A percentile compares a stretch with the other conserved stretches of the same genome.
phyloP scores from a whole-genome alignment of 108 stramenopile species.

The Fragilariopsis cylindrus region DNA sequence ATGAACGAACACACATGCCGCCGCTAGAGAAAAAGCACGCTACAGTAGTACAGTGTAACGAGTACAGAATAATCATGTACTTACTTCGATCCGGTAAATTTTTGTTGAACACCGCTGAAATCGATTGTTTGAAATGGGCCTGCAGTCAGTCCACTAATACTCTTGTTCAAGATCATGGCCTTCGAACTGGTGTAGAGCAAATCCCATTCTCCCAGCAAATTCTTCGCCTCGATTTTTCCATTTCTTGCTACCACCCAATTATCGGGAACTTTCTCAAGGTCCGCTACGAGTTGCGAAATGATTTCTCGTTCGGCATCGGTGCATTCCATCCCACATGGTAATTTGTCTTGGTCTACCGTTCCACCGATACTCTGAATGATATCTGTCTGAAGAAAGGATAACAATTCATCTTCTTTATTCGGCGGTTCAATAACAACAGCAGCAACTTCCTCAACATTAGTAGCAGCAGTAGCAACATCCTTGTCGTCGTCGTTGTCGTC shows the following conservation, averaged over 20 bases:
- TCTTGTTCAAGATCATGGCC: conserved; percentile 64
- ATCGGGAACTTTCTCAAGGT: conserved; percentile 30
- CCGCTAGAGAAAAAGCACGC: too few species aligned
- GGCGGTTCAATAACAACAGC: background rate
- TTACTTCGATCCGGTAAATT: conserved; percentile 46
- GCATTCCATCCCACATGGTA: conserved; percentile 54
- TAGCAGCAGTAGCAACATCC: background rate
- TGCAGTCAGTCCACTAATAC: conserved; percentile 48
- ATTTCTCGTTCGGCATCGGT: conserved; percentile 42
- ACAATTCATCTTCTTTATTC: too few species aligned
- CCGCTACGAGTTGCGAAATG: conserved; percentile 32
- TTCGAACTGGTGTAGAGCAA: conserved; percentile 60
- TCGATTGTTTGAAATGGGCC: background rate
- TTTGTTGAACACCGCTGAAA: conserved; percentile 39
- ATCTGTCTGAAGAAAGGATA: background rate
- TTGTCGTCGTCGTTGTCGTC: background rate
- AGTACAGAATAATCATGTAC: conserved; percentile 31
- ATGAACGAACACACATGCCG: too few species aligned
- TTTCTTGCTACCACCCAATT: background rate
- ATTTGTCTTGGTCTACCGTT: background rate
- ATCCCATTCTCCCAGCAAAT: conserved; percentile 56
- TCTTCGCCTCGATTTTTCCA: conserved; percentile 3
- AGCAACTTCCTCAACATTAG: background rate
- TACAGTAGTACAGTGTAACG: background rate
- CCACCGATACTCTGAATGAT: background rate